A percentile compares a stretch with the other conserved stretches of the same genome.
phyloP scores from a whole-genome alignment of 306 rosid genomes.

The Albizia julibrissin region DNA sequence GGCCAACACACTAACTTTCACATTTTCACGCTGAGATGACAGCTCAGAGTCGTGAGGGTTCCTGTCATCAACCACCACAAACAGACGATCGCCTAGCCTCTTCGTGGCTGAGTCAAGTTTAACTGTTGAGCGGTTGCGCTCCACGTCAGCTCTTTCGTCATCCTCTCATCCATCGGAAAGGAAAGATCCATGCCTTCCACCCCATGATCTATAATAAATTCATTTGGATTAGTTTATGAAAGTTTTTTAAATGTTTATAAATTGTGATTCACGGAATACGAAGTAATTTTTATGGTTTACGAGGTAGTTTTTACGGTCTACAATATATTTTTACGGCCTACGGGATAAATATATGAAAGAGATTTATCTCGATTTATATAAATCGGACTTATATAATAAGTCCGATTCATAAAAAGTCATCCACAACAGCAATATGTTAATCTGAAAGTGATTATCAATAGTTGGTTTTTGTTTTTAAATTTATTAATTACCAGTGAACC shows the following conservation, averaged over 20 bases:
- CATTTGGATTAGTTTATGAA: too few relatives aligned
- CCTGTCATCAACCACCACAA: neutral
- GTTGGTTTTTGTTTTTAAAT: neutral
- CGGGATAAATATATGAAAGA: too few relatives aligned
- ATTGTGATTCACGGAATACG: too few relatives aligned
- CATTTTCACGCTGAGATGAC: neutral
- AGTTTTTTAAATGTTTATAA: too few relatives aligned
- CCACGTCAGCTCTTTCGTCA: constrained; percentile 47
- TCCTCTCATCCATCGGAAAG: neutral
- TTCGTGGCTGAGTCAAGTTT: neutral
- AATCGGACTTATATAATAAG: too few relatives aligned
- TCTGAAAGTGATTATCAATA: neutral
- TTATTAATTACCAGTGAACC: neutral
- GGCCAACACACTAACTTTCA: neutral
- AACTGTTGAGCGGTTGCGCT: constrained; percentile 24
- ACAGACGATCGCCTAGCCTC: neutral
- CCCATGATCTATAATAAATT: neutral
- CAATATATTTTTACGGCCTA: too few relatives aligned
- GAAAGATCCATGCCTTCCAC: neutral
- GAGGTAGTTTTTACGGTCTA: too few relatives aligned
- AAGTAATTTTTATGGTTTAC: too few relatives aligned
- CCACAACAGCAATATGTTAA: too few relatives aligned
- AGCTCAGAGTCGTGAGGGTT: neutral
- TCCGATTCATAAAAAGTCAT: too few relatives aligned
- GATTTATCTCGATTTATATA: too few relatives aligned